These are phyloP conservation scores for Sequoiadendron giganteum DNA, from an alignment of 75 land plant genomes.

Conservation along the genomic window DNA sequence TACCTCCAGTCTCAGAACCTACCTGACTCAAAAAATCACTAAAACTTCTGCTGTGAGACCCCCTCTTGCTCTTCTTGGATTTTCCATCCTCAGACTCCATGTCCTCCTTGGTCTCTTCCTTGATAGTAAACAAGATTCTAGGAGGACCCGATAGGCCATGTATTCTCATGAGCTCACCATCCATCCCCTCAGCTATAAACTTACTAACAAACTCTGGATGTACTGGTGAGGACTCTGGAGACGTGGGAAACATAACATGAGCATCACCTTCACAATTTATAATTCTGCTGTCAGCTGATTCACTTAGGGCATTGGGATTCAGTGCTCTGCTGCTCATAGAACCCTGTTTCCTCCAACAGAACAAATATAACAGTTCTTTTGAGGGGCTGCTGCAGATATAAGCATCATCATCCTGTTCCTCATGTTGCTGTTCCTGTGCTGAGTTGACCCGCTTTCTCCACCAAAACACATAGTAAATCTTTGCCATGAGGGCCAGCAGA, in stretches of 20 bases:
- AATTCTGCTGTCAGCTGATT: background rate
- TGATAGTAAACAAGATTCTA: slow-evolving; percentile 31
- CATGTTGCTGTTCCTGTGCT: background rate
- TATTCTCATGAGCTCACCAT: background rate
- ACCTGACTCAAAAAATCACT: slow-evolving; percentile 4
- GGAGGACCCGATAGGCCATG: slow-evolving; percentile 21
- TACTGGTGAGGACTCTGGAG: background rate
- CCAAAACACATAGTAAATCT: slow-evolving; percentile 12
- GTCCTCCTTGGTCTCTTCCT: slow-evolving; percentile 36
- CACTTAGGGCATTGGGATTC: background rate
- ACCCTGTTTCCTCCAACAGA: slow-evolving; percentile 11
- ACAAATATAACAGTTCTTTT: background rate
- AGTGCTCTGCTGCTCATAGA: background rate
- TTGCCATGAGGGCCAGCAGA: background rate
- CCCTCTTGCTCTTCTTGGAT: slow-evolving; percentile 5
- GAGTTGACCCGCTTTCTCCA: slow-evolving; percentile 13
- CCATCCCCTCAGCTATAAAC: background rate
- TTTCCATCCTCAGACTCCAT: slow-evolving; percentile 22
- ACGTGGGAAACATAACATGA: background rate
- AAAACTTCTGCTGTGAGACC: background rate
- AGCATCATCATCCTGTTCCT: background rate
- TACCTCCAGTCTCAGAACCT: background rate
- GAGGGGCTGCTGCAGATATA: background rate
- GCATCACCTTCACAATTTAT: background rate
- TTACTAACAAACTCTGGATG: background rate